Conservation (phyloP, 2,329 filamentous ascomycete genomes). For the Drechslerella dactyloides region DNA sequence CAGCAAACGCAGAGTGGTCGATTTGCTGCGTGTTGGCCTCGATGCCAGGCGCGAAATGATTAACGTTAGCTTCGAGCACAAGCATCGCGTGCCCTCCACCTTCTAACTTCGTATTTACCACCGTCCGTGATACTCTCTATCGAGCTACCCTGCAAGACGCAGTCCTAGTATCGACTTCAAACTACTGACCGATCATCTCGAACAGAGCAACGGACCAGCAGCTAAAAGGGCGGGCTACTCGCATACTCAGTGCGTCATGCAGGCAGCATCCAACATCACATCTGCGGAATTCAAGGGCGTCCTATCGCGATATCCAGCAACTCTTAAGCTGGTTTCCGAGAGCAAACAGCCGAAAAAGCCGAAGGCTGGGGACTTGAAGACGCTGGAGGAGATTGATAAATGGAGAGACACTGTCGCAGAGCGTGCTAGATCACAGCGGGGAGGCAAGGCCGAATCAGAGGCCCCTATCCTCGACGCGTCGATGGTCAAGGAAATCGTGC, state of each 20-base stretch:
- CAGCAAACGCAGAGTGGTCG: too few relatives aligned
- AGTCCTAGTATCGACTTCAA: too few relatives aligned
- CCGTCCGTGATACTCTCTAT: too few relatives aligned
- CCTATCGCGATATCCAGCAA: constrained; percentile 30
- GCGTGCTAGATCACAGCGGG: background rate
- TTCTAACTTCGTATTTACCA: too few relatives aligned
- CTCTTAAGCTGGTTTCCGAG: constrained; percentile 27
- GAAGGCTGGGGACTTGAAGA: constrained; percentile 22
- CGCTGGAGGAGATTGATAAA: constrained; percentile 31
- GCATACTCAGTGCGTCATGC: background rate
- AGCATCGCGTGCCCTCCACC: too few relatives aligned
- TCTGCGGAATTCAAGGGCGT: constrained; percentile 20
- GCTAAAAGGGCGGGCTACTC: background rate
- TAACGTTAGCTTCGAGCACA: too few relatives aligned
- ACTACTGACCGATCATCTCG: too few relatives aligned
- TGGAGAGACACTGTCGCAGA: constrained; percentile 34
- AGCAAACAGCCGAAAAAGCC: constrained; percentile 33
- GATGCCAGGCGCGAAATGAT: too few relatives aligned
- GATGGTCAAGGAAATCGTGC: constrained; percentile 32
- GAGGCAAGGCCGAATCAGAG: constrained; percentile 1
- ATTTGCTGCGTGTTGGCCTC: too few relatives aligned
- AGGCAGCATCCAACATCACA: constrained; percentile 15
- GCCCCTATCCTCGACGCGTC: constrained; percentile 14
- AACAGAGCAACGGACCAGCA: background rate
- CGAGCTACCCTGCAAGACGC: too few relatives aligned